Base-by-base conservation (phyloP, 208 protist species). In the Strigomonas oncopelti region DNA sequence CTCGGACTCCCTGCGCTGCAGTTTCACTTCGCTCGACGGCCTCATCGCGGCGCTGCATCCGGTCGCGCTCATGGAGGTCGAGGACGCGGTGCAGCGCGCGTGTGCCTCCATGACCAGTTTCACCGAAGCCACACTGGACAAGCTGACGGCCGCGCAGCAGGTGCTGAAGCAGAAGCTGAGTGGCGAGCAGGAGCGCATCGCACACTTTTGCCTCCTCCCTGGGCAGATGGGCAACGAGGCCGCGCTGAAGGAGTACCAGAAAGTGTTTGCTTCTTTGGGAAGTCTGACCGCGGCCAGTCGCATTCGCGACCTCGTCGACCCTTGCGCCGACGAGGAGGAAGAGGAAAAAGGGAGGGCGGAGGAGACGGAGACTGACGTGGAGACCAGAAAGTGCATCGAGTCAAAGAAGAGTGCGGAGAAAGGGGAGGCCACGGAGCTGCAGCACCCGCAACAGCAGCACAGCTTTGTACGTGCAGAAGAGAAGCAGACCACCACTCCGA, bases 41-140 rank as follows among this genome's bases (percentile, higher is more conserved):
- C 67, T 67, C 0, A 83, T 88, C 75, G 78, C 75, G 53, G 78
- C 70, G 5, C 80, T 90, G 58, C 78, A 79, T 0, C 74, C 84
- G 27, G 74, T 73, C 7, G 61, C 75, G 13, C 77, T 89, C 3
- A 66, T 55, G 60, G 22, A 48, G 45, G 51, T 52, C 46, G 46
- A 22, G 46, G 46, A 25, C 46, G 46, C 46, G 46, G 18, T 42
- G 34, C 34, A 42, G 34, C 34, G 34, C 34, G 11, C 34, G 34
- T 42, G 34, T 11, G 34, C 34, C 34, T 42, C 34, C 34, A 42
- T 42, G 34, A 42, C 34, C 7, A 11, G 11, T 11, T 11, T 42
- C 34, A 42, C 34, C 7, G 34, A 42, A 11, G 4, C 34, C 42
- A 4, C 62, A 52, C 22, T 51, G 46, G 13, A 57, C 16, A 16